Evolutionary conservation across 257 asterid genomes (phyloP), one percentile per base, ranked within the genome.

Genomic region (Hygrophila difformis): DNA sequence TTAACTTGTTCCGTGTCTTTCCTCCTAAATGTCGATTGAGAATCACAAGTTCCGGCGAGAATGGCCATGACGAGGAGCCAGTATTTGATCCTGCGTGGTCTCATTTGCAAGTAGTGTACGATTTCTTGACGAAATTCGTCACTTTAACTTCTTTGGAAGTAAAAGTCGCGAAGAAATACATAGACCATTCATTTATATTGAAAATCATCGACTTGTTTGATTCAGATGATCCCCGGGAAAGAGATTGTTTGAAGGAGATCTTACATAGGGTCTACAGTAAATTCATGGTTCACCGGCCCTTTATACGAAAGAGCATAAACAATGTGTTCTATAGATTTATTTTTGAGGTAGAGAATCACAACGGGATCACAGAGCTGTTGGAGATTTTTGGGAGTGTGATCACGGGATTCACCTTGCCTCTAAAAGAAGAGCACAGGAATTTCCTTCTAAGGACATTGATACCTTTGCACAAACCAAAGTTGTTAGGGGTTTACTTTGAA

Each of bases 341-440:
- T 17, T 76, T 84, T 40, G 97, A 84, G 75, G 62, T 68, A 1
- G 88, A 78, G 64, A 84, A 76, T 52, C 94, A 81, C 45, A 81
- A 70, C 39, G 95, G 97, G 49, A 78, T 84, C 41, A 75, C 95
- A 0, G 97, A 87, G 55, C 47, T 87, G 49, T 63, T 87, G 71
- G 97, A 87, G 70, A 78, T 87, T 49, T 77, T 84, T 2, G 95
- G 95, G 56, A 87, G 97, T 62, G 93, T 87, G 50, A 84, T 87
- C 26, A 74, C 92, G 0, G 97, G 97, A 12, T 87, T 87, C 28
- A 81, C 97, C 15, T 42, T 84, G 70, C 97, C 95, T 16, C 59
- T 83, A 52, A 83, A 87, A 63, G 93, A 81, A 59, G 97, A 84
- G 77, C 95, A 84, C 60, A 87, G 78, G 70, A 66, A 78, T 18